These are phyloP conservation scores for Tothia fuscella DNA, from an alignment of 2,329 filamentous ascomycete genomes.

Conservation along the genomic window DNA sequence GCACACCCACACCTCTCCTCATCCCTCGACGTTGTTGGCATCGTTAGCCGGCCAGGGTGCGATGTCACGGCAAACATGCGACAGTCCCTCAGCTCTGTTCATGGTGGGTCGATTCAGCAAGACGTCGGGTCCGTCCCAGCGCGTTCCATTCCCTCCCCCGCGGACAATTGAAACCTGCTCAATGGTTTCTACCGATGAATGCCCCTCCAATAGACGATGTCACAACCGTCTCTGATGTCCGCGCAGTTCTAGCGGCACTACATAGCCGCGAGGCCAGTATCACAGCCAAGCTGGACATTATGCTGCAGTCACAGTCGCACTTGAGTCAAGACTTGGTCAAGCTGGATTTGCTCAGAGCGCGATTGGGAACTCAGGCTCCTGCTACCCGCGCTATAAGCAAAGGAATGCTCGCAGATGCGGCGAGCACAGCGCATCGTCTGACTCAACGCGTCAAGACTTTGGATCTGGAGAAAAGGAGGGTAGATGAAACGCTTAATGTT, in stretches of 20 bases:
- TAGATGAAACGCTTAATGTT: conserved; percentile 79
- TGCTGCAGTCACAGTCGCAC: conserved; percentile 74
- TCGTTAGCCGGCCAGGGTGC: too few species aligned
- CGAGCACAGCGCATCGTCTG: conserved; percentile 72
- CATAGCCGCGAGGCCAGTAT: conserved; percentile 65
- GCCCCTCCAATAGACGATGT: too few species aligned
- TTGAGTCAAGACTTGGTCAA: conserved; percentile 76
- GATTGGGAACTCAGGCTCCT: conserved; percentile 76
- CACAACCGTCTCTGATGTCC: too few species aligned
- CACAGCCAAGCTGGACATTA: conserved; percentile 59
- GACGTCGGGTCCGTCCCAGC: too few species aligned
- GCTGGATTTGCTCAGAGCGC: conserved; percentile 81
- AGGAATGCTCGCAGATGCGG: conserved; percentile 79
- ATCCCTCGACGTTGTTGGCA: too few species aligned
- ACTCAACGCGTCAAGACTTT: conserved; percentile 77
- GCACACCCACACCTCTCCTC: too few species aligned
- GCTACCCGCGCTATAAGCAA: conserved; percentile 74
- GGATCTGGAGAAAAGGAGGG: conserved; percentile 81
- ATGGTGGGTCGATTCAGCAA: too few species aligned
- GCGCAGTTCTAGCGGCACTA: conserved; percentile 61
- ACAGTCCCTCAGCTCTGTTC: too few species aligned
- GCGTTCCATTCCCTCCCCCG: too few species aligned
- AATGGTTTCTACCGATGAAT: too few species aligned
- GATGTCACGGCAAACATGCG: too few species aligned
- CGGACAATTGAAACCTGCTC: too few species aligned